Base-by-base conservation (phyloP, 2,329 filamentous ascomycete species). In the Drechslera avenae region DNA sequence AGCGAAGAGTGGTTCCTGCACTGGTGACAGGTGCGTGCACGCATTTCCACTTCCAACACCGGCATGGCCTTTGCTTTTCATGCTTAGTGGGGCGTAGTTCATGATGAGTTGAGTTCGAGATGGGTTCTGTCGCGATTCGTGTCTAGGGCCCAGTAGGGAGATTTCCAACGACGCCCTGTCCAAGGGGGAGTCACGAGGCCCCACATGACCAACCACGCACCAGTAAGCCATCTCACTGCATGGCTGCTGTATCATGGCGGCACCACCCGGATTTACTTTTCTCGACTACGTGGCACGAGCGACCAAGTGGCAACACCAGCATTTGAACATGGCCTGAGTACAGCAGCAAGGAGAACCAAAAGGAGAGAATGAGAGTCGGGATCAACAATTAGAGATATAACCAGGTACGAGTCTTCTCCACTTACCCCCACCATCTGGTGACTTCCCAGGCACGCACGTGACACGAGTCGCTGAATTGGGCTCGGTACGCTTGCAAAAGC, bases 401-500 rank as follows among this genome's bases (percentile, higher is more conserved):
- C 32, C 30, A 26, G 26, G 31, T n/a, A 16, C 36, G 31, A 51
- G 33, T 47, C 31, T 23, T 37, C 32, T 16, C 18, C 31, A n/a
- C 35, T 17, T 17, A 21, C 36, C 37, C 43, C 48, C 48, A 51
- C 42, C 14, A 40, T 14, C 42, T 36, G 39, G 31, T 23, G 14
- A 23, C 26, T 19, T 18, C 21, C 30, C 36, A 26, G 17, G 39
- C 33, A 34, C 30, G 9, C 16, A 52, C 33, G 34, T 39, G 35
- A 30, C 33, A 39, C 33, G 36, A 37, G 32, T 44, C 39, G 45
- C 50, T 39, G 23, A 23, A 33, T 36, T 35, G 13, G 48, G 39
- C 35, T 51, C 28, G 39, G 33, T 33, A 47, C 46, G 33, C 37
- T 32, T 45, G 42, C 48, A 51, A 46, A 28, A 39, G 31, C 37